These are phyloP conservation scores for Mucor ambiguus DNA, from an alignment of 371 early-diverging fungal genomes.

Conservation along the genomic window DNA sequence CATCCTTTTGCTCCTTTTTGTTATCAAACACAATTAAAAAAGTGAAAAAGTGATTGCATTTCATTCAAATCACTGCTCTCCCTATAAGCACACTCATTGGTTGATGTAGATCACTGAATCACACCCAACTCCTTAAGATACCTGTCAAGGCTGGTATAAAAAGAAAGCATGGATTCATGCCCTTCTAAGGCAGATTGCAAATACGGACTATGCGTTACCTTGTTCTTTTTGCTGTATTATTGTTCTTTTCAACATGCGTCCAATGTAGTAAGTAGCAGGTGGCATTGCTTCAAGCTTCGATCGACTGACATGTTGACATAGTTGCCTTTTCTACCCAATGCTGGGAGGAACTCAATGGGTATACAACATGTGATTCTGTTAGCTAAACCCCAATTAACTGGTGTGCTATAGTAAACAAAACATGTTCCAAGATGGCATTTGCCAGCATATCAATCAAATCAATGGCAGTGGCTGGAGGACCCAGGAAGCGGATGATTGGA, in stretches of 20 bases:
- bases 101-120: not conserved
- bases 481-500: conserved; percentile 40
- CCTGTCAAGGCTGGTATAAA: not conserved
- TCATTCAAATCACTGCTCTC: not conserved
- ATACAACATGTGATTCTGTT: not conserved
- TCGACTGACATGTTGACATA: not conserved
- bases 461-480: conserved; percentile 38
- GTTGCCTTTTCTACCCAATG: conserved; percentile 32
- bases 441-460: conserved; percentile 26
- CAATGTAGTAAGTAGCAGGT: not conserved
- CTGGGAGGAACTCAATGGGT: conserved; percentile 32
- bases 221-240: not conserved
- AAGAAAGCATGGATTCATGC: not conserved
- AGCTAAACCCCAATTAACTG: not conserved
- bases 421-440: conserved; percentile 40
- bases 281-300: not conserved
- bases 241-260: not conserved
- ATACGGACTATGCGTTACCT: not conserved
- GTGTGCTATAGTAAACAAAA: conserved; percentile 37
- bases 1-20: conserved; percentile 10
- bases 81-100: conserved; percentile 4
- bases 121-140: not conserved
- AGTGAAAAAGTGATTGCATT: not conserved
- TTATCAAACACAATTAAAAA: not conserved
- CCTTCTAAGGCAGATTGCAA: not conserved